phyloP scores from a whole-genome alignment of 2,329 filamentous ascomycete species.

The Seiridium cupressi region DNA sequence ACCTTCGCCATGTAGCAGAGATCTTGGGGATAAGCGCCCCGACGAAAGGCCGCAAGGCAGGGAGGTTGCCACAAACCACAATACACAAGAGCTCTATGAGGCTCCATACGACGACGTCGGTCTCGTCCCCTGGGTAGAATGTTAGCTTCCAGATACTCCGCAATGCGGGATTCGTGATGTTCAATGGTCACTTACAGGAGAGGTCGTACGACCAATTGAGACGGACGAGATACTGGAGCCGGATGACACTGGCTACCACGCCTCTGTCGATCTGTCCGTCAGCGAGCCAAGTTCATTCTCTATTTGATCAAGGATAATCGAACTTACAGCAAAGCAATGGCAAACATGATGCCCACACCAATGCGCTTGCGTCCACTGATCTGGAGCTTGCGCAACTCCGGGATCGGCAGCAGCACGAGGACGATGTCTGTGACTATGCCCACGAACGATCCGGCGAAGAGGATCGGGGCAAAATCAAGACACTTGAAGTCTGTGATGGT shows the following conservation, averaged over 20 bases:
- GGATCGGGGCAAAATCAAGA: background rate
- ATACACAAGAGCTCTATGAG: background rate
- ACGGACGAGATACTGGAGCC: background rate
- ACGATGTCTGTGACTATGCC: background rate
- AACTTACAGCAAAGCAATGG: background rate
- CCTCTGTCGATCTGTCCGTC: background rate
- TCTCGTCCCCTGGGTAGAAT: background rate
- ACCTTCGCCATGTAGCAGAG: background rate
- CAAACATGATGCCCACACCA: background rate
- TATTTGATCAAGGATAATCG: too few relatives aligned
- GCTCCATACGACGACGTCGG: background rate
- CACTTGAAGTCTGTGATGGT: background rate
- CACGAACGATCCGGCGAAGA: background rate
- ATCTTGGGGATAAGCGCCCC: background rate
- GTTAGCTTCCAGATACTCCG: background rate
- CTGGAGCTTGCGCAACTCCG: background rate
- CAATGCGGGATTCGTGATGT: accelerated
- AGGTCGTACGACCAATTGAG: background rate
- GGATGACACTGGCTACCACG: background rate
- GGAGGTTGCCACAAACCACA: background rate
- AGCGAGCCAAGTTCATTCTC: background rate
- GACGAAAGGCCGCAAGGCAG: background rate
- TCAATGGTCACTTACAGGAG: background rate
- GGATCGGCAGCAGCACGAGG: background rate
- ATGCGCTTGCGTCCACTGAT: background rate